phyloP scores from a whole-genome alignment of 345 rosid species.

The Corchorus capsularis region DNA sequence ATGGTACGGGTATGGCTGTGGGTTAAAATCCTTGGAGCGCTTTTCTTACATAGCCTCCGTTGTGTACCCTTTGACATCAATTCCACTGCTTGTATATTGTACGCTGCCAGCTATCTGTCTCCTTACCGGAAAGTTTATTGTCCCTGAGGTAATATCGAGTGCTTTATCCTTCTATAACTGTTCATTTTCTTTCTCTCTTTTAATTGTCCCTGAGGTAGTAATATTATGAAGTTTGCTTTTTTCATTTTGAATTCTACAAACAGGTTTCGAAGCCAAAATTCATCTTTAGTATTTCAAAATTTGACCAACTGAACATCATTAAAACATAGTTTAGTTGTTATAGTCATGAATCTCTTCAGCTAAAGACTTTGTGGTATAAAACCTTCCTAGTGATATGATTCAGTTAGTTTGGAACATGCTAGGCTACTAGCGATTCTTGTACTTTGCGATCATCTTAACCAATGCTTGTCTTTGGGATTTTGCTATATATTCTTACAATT shows the following conservation, averaged over 20 bases:
- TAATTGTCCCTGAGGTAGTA: neutral
- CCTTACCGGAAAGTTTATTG: constrained; percentile 67
- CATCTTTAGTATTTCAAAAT: neutral
- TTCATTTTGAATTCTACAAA: neutral
- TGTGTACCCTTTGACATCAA: constrained; percentile 67
- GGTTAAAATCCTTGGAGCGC: constrained; percentile 65
- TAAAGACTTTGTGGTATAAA: neutral
- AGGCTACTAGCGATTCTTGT: too few relatives aligned
- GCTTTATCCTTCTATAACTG: neutral
- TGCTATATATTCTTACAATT: neutral
- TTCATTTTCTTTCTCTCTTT: neutral
- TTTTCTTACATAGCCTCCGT: constrained; percentile 64
- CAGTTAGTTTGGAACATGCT: neutral
- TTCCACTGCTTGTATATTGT: constrained; percentile 64
- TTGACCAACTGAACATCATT: neutral
- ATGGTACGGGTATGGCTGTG: constrained; percentile 74
- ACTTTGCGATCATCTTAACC: too few relatives aligned
- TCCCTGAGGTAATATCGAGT: constrained; percentile 51
- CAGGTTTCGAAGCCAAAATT: neutral
- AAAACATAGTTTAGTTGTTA: neutral
- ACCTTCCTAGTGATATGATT: neutral
- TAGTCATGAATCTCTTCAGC: neutral
- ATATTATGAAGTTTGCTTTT: neutral
- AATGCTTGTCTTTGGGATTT: neutral
- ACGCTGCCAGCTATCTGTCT: constrained; percentile 66